Evolutionary conservation across 805 yeast species (phyloP), one percentile per base, ranked within the genome.

Genomic region (Myxozyma melibiosi): DNA sequence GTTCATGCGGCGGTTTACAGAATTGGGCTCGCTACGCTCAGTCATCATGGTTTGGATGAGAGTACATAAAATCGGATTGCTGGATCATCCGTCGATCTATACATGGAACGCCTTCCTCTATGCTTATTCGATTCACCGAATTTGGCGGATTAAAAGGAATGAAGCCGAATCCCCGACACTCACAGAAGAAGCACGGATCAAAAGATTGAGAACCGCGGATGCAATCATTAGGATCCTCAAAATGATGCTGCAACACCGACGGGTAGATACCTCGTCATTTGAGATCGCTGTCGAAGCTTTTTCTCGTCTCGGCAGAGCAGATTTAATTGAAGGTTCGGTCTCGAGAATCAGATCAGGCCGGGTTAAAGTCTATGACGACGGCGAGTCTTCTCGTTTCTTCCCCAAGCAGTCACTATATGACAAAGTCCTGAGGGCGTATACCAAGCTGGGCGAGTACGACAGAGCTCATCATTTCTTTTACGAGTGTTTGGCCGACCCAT

Each of bases 281-380:
- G 35, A 52, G 53, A 51, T 55, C 24, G 47, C 51, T 18, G 9
- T 51, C 2, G 59, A 55, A 27, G 55, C 52, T 2, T 55, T 38
- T 35, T 55, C 44, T 33, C 55, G 59, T 3, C 33, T 50, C 4
- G 39, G 30, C n/a, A 35, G 16, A 25, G n/a, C 38, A n/a, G 40
- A 55, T 14, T 27, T 28, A 14, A 56, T 52, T 3, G 48, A 48
- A 16, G 54, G 25, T n/a, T n/a, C n/a, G n/a, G n/a, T n/a, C n/a
- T n/a, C n/a, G n/a, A n/a, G n/a, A n/a, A n/a, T n/a, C n/a, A n/a
- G n/a, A 39, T 39, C 1, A 8, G 38, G 30, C 3, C 33, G 20
- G 41, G 25, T 28, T 31, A 35, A 22, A 11, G 38, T 43, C 6
- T 18, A 14, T 14, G 35, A 37, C n/a, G 13, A 38, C 31, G 44